These are phyloP conservation scores for Wallemia mellicola DNA, from an alignment of 1,284 basidiomycete genomes.

Conservation along the genomic window DNA sequence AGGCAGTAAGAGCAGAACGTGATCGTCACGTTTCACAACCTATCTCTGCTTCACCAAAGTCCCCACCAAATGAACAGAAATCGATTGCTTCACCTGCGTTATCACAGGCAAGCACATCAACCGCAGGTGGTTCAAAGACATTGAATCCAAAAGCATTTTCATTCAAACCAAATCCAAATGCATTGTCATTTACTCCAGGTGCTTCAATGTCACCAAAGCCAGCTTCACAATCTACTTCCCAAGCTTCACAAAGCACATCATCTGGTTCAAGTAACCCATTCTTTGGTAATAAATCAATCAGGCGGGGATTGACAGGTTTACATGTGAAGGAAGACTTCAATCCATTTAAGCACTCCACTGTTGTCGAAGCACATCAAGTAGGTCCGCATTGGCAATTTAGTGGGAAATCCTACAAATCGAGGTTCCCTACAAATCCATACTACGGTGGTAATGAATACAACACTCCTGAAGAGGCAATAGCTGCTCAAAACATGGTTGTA, in stretches of 20 bases:
- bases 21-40: not conserved
- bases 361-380: slow-evolving; percentile 3
- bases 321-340: slow-evolving; percentile 13
- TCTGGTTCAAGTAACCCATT: slow-evolving; percentile 8
- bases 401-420: not conserved
- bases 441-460: not conserved
- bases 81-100: not conserved
- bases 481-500: not conserved
- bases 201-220: not conserved
- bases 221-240: not conserved
- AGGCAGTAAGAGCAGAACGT: slow-evolving; percentile 9
- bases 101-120: not conserved
- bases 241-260: not conserved
- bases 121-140: not conserved
- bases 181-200: not conserved
- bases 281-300: slow-evolving; percentile 9
- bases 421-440: not conserved
- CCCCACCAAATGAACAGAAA: not conserved
- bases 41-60: not conserved
- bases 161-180: not conserved
- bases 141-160: not conserved
- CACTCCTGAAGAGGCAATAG: not conserved
- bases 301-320: slow-evolving; percentile 7
- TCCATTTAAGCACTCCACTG: slow-evolving; percentile 8
- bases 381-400: not conserved